Evolutionary conservation across 2,329 filamentous ascomycete genomes (phyloP).

Genomic region (Ophiostoma sp.): DNA sequence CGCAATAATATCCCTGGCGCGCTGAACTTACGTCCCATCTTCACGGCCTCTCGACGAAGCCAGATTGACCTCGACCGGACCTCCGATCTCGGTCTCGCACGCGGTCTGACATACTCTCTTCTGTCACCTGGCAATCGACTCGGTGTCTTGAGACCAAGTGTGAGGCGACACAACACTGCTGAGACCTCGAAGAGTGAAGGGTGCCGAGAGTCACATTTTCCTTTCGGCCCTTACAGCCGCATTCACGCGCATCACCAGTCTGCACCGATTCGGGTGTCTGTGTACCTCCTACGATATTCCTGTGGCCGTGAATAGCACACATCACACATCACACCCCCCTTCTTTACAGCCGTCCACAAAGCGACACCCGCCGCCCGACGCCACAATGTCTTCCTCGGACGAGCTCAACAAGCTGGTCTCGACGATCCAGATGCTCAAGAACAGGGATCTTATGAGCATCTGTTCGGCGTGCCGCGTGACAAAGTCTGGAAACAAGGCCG

Average conservation of each 20-base stretch:
- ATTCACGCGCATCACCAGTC: neutral
- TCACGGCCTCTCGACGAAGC: neutral
- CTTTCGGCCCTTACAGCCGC: neutral
- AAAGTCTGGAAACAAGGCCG: conserved; percentile 78
- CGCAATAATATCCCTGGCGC: neutral
- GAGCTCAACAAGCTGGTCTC: conserved; percentile 45
- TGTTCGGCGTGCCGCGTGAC: conserved; percentile 68
- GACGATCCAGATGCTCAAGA: conserved; percentile 45
- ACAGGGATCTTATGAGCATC: conserved; percentile 67
- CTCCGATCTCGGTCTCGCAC: neutral
- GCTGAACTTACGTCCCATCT: neutral
- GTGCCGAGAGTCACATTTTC: neutral
- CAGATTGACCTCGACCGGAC: neutral
- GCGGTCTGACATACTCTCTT: neutral
- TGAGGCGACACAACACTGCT: neutral
- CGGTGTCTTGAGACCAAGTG: neutral
- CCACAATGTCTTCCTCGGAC: conserved; percentile 26
- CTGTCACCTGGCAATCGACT: neutral
- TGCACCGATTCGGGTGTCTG: neutral
- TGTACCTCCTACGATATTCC: too few relatives aligned
- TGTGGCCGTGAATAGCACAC: too few relatives aligned
- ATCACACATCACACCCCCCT: neutral
- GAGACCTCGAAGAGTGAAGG: neutral
- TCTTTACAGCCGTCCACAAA: neutral
- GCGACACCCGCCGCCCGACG: neutral